Conservation (phyloP, 2,329 filamentous ascomycete species). For the Ophiocordyceps australis region DNA sequence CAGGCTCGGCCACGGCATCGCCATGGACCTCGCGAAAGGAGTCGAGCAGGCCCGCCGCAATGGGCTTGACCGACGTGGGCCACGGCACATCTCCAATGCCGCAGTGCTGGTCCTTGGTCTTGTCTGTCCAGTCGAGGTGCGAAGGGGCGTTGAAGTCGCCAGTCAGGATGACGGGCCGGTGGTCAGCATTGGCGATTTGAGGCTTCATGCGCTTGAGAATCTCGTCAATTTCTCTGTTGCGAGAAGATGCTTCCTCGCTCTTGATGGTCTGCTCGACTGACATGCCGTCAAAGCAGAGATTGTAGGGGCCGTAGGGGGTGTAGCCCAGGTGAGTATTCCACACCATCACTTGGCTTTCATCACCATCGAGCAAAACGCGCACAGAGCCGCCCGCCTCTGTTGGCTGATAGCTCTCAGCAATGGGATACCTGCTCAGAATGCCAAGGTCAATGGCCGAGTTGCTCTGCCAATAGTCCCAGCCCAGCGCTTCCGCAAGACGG, state of each 20-base stretch:
- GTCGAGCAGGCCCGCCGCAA: constrained; percentile 17
- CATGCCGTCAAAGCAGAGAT: constrained; percentile 19
- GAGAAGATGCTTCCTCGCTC: constrained; percentile 16
- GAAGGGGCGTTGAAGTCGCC: constrained; percentile 25
- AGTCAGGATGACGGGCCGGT: constrained; percentile 15
- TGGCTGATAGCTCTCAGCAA: constrained; percentile 10
- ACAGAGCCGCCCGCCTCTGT: constrained; percentile 12
- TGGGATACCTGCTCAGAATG: constrained; percentile 20
- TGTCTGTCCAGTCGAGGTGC: constrained; percentile 20
- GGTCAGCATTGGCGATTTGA: constrained; percentile 11
- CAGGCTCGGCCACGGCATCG: constrained; percentile 13
- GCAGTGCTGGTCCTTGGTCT: constrained; percentile 14
- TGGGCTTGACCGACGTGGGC: constrained; percentile 18
- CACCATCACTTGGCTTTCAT: constrained; percentile 12
- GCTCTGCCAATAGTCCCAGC: constrained; percentile 18
- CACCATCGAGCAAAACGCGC: constrained; percentile 15
- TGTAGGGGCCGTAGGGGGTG: constrained; percentile 22
- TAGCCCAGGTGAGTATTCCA: constrained; percentile 18
- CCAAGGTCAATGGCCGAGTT: constrained; percentile 13
- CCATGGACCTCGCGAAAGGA: constrained; percentile 18
- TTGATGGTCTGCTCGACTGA: constrained; percentile 12
- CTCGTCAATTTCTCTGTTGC: constrained; percentile 17
- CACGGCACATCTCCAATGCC: constrained; percentile 14
- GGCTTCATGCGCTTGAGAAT: constrained; percentile 14
- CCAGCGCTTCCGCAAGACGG: constrained; percentile 17